These are phyloP conservation scores for Chlorella sp. DNA, from an alignment of 139 green algal species.

Conservation along the genomic window DNA sequence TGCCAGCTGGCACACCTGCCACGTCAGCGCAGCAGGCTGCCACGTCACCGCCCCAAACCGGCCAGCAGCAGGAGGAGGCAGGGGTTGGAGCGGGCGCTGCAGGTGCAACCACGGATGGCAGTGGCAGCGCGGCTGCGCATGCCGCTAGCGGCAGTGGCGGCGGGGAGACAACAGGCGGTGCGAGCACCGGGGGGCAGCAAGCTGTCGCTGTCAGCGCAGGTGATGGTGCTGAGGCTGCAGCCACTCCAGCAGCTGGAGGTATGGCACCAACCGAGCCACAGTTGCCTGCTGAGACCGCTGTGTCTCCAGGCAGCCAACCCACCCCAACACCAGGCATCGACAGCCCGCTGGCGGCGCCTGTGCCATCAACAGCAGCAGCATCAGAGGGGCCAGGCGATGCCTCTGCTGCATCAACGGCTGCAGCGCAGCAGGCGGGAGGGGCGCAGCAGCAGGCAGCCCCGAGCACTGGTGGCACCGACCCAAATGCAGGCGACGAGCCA, in stretches of 20 bases:
- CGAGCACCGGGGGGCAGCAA: neutral
- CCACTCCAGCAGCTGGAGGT: constrained; percentile 1
- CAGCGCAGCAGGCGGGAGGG: neutral
- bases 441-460: neutral
- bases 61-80: neutral
- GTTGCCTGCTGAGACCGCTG: neutral
- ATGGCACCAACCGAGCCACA: neutral
- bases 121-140: neutral
- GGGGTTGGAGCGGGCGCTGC: neutral
- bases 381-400: neutral
- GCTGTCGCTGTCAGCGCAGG: neutral
- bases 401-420: neutral
- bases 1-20: no score
- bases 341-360: neutral
- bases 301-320: no score
- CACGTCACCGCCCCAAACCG: no score
- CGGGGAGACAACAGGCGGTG: neutral
- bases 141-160: neutral
- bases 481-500: neutral
- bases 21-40: no score
- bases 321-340: neutral
- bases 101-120: neutral
- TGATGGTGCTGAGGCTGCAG: neutral
- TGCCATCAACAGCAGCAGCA: neutral
- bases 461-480: no score